Evolutionary conservation across 75 land plant genomes (phyloP).

Genomic region (Pseudotsuga menziesii): DNA sequence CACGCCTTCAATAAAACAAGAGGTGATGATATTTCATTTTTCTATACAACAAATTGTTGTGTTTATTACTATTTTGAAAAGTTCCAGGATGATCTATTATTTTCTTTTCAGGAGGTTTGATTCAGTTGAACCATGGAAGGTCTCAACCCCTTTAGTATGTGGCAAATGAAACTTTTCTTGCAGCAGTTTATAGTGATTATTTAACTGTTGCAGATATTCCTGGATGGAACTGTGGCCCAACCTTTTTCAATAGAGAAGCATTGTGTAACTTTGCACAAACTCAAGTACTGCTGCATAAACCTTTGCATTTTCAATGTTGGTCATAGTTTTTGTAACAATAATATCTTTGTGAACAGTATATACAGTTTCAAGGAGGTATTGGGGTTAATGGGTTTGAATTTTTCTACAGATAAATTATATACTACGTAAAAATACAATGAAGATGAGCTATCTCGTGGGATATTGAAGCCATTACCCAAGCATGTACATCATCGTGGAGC

Average conservation of each 20-base stretch:
- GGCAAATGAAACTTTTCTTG: conserved; percentile 59
- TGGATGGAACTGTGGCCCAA: no score
- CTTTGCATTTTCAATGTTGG: background rate
- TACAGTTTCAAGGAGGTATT: background rate
- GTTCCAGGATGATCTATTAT: no score
- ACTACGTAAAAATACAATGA: conserved; percentile 71
- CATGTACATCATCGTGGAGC: conserved; percentile 85
- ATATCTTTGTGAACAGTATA: background rate
- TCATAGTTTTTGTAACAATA: background rate
- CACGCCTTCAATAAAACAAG: conserved; percentile 58
- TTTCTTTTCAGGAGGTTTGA: conserved; percentile 58
- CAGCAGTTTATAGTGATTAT: no score
- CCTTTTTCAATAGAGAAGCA: conserved; percentile 29
- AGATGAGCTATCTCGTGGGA: conserved; percentile 87
- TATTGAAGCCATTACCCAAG: no score
- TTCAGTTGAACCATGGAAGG: no score
- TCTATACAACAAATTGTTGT: no score
- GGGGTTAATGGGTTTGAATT: no score
- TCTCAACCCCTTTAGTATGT: no score
- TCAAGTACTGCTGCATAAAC: conserved; percentile 35
- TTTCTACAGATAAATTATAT: conserved; percentile 79
- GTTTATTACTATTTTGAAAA: no score
- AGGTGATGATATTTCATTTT: conserved; percentile 30
- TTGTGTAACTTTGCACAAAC: conserved; percentile 53
- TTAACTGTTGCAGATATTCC: no score